Conservation (phyloP, 768 basidiomycete species). For the Phanerochaete sordida region DNA sequence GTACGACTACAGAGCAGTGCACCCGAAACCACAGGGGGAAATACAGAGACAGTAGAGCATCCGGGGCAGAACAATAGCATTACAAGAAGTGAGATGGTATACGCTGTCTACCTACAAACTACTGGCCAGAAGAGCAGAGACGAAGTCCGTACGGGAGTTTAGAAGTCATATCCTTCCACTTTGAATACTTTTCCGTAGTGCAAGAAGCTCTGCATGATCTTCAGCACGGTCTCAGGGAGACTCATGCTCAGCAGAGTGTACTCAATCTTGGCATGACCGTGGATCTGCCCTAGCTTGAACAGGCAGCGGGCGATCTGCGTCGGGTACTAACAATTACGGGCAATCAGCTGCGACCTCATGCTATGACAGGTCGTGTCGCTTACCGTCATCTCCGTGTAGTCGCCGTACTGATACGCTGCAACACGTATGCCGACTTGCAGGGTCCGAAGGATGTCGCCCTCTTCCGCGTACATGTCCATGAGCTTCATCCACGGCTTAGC, state of each 20-base stretch:
- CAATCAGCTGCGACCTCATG: constrained; percentile 2
- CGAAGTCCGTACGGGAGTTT: background rate
- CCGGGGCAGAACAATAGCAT: background rate
- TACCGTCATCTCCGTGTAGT: constrained; percentile 87
- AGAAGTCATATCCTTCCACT: constrained; percentile 84
- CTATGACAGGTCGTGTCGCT: constrained; percentile 28
- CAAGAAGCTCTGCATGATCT: constrained; percentile 91
- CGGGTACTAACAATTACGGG: constrained; percentile 57
- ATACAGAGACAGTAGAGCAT: background rate
- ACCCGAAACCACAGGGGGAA: background rate
- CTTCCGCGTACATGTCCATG: constrained; percentile 95
- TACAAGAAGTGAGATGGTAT: background rate
- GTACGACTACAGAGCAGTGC: background rate
- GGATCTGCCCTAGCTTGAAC: constrained; percentile 90
- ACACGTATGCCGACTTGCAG: constrained; percentile 92
- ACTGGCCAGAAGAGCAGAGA: background rate
- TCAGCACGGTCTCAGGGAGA: constrained; percentile 77
- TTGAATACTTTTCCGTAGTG: constrained; percentile 86
- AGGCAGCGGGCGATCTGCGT: constrained; percentile 86
- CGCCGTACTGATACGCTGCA: constrained; percentile 88
- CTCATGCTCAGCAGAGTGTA: constrained; percentile 95
- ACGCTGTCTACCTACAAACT: background rate
- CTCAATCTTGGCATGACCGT: constrained; percentile 91
- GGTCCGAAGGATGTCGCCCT: constrained; percentile 87
- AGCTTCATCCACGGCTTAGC: constrained; percentile 92